Evolutionary conservation across 2,329 filamentous ascomycete species (phyloP).

Genomic region (Venturia nashicola): DNA sequence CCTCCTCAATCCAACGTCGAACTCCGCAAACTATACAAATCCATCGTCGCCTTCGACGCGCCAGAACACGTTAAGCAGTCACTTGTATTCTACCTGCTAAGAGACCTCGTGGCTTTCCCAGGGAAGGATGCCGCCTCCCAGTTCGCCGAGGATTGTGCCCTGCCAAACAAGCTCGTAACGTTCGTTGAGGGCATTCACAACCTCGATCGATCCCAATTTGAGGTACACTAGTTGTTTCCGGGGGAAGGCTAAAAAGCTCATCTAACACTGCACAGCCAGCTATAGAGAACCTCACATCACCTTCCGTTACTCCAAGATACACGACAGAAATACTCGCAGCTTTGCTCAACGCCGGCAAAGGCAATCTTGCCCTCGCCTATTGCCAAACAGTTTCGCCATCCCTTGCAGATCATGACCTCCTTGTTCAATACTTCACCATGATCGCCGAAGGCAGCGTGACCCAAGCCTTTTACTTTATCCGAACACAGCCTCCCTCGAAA

Average conservation of each 20-base stretch:
- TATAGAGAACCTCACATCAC: slow-evolving; percentile 65
- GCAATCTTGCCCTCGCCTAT: slow-evolving; percentile 58
- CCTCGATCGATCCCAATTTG: slow-evolving; percentile 60
- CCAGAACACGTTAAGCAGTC: slow-evolving; percentile 69
- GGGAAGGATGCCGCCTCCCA: slow-evolving; percentile 38
- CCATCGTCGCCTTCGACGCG: slow-evolving; percentile 52
- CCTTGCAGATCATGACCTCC: slow-evolving; percentile 49
- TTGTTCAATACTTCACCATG: slow-evolving; percentile 57
- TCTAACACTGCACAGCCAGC: slow-evolving; percentile 38
- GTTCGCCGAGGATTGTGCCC: slow-evolving; percentile 53
- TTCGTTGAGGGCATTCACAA: slow-evolving; percentile 77
- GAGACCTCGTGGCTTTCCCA: slow-evolving; percentile 49
- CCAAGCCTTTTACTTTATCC: slow-evolving; percentile 63
- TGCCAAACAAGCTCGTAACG: slow-evolving; percentile 65
- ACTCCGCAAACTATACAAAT: slow-evolving; percentile 56
- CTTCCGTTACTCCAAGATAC: slow-evolving; percentile 68
- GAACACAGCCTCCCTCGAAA: slow-evolving; percentile 43
- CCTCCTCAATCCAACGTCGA: slow-evolving; percentile 59
- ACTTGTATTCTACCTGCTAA: slow-evolving; percentile 70
- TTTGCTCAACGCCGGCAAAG: slow-evolving; percentile 43
- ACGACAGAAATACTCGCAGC: slow-evolving; percentile 67
- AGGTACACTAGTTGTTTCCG: slow-evolving; percentile 28
- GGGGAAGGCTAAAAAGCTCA: neutral
- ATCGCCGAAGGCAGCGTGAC: slow-evolving; percentile 55
- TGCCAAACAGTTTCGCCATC: slow-evolving; percentile 65